Evolutionary conservation across 2,329 filamentous ascomycete genomes (phyloP).

Genomic region (Aspergillus ochraceus): DNA sequence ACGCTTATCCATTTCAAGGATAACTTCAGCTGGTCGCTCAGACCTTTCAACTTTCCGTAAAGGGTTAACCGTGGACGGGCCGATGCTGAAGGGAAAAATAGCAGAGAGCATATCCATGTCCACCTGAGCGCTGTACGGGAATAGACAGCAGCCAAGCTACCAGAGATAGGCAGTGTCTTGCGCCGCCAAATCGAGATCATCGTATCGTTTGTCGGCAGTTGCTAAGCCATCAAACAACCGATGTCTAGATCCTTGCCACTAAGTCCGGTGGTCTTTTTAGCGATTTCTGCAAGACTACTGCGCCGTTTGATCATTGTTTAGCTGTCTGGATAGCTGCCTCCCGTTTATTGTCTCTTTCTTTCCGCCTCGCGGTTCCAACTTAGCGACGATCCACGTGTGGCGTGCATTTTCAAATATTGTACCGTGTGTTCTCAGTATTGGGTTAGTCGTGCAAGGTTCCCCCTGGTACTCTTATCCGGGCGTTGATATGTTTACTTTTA

Average conservation of each 20-base stretch:
- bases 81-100: constrained; percentile 8
- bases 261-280: neutral
- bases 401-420: neutral
- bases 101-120: constrained; percentile 4
- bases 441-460: neutral
- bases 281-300: neutral
- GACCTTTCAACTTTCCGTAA: constrained; percentile 1
- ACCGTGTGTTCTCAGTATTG: neutral
- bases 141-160: neutral
- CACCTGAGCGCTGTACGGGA: constrained; percentile 9
- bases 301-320: neutral
- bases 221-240: constrained; percentile 1
- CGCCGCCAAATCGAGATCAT: neutral
- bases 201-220: constrained; percentile 11
- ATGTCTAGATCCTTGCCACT: constrained; percentile 2
- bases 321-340: neutral
- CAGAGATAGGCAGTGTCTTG: neutral
- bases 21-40: neutral
- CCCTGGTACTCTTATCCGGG: neutral
- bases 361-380: neutral
- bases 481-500: neutral
- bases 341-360: neutral
- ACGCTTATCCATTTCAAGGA: neutral
- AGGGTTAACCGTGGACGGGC: neutral
- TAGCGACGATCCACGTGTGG: neutral